Base-by-base conservation (phyloP, 2,329 filamentous ascomycete species). In the Alternaria novae-zelandiae region DNA sequence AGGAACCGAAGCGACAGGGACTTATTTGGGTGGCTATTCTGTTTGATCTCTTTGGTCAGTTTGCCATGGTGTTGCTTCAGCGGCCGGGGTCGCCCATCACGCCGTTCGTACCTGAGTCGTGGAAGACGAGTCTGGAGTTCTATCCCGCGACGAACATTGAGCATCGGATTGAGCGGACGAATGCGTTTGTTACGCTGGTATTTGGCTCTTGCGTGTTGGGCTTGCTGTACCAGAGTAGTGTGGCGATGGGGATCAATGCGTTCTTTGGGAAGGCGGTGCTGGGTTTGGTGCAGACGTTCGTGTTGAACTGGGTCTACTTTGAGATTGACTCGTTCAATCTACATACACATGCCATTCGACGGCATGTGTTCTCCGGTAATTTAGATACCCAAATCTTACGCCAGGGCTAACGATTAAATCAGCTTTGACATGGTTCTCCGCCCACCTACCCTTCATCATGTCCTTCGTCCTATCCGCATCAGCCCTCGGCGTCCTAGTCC, bases 131-230 rank as follows among this genome's bases (percentile, higher is more conserved):
- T 5, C 87, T 89, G 61, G 87, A 89, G 65, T 89, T 89, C 74
- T 86, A 83, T 57, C 88, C 87, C 3, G 87, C 86, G 0, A 80
- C 87, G 50, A 90, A 89, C 67, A 90, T 90, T 66, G 89, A 90
- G 76, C 89, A 91, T 74, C 85, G 87, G 58, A 87, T 88, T 5
- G 88, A 90, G 75, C 81, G 89, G 7, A 90, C 86, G 28, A 87
- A 87, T 60, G 88, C 88, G 0, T 91, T 90, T 70, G 86, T 90
- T 0, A 86, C 87, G 0, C 80, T 90, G 3, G 88, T 91, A 2
- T 86, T 90, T 68, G 88, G 89, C 15, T 90, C 89, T 67, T 87
- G 85, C 1, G 88, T 90, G 23, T 83, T 90, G 26, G 87, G 85
- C 0, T 81, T 90, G 36, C 79, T 89, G 44, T 90, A 87, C 71